Evolutionary conservation across 805 yeast genomes (phyloP).

Genomic region (Peterozyma xylosa): DNA sequence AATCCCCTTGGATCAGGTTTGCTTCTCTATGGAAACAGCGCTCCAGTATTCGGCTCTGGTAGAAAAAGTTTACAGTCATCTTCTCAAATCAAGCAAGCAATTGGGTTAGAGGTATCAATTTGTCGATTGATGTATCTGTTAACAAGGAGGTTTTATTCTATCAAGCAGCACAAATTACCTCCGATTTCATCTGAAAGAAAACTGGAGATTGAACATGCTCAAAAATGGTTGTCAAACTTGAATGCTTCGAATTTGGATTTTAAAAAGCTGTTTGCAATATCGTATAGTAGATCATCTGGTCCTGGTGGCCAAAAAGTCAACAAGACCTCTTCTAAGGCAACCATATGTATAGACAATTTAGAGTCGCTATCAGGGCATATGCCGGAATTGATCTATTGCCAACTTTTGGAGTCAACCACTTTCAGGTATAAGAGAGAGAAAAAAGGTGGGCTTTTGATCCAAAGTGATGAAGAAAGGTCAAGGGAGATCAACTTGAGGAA

Average conservation of each 20-base stretch:
- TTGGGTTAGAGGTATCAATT: too few species aligned
- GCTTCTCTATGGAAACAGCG: too few species aligned
- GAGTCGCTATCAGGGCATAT: constrained; percentile 37
- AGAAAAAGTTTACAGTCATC: too few species aligned
- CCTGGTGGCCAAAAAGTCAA: constrained; percentile 61
- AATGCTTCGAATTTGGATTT: neutral
- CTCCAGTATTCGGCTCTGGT: too few species aligned
- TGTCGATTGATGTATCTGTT: too few species aligned
- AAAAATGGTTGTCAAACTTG: neutral
- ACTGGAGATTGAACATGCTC: neutral
- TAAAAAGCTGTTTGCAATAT: constrained; percentile 14
- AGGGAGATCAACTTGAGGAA: constrained; percentile 36
- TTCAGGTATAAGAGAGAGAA: constrained; percentile 29
- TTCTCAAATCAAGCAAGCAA: too few species aligned
- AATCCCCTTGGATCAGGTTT: too few species aligned
- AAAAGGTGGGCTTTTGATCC: constrained; percentile 31
- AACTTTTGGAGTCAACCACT: constrained; percentile 18
- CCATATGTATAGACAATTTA: constrained; percentile 23
- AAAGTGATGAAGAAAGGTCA: constrained; percentile 32
- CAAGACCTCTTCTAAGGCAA: constrained; percentile 43
- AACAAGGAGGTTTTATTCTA: too few species aligned
- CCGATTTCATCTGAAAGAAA: neutral
- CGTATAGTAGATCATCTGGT: constrained; percentile 45
- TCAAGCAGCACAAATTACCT: neutral
- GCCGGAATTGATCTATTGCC: constrained; percentile 26